These are phyloP conservation scores for Clonostachys sp. DNA, from an alignment of 2,329 filamentous ascomycete species.

Conservation along the genomic window DNA sequence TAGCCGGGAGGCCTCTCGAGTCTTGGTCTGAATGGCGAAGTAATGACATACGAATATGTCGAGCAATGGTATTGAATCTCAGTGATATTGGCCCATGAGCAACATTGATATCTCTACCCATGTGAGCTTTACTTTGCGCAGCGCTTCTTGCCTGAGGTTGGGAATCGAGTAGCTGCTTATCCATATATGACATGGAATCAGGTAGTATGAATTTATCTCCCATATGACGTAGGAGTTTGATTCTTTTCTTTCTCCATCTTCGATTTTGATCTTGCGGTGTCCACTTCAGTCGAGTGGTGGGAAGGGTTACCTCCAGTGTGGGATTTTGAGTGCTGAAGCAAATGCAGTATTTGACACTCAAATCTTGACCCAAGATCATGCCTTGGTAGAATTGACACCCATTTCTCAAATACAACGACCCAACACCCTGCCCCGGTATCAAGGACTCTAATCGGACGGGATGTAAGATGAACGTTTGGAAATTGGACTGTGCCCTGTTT, in stretches of 20 bases:
- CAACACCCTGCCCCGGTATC: constrained; percentile 10
- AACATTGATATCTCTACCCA: too few species aligned
- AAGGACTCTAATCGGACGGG: constrained; percentile 12
- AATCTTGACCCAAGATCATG: constrained; percentile 31
- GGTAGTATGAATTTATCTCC: constrained; percentile 27
- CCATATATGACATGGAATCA: constrained; percentile 21
- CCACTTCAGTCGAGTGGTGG: constrained; percentile 16
- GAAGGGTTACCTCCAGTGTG: constrained; percentile 15
- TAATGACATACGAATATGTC: too few species aligned
- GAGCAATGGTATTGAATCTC: too few species aligned
- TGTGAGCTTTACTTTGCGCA: too few species aligned
- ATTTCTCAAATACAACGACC: constrained; percentile 21
- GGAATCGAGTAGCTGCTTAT: constrained; percentile 6
- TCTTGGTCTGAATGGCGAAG: too few species aligned
- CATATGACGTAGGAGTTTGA: constrained; percentile 17
- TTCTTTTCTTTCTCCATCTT: constrained; percentile 19
- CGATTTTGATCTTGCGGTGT: constrained; percentile 13
- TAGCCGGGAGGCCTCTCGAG: too few species aligned
- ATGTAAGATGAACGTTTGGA: constrained; percentile 9
- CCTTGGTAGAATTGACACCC: constrained; percentile 41
- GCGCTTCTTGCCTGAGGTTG: too few species aligned
- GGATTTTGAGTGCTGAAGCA: constrained; percentile 16
- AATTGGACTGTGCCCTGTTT: background rate
- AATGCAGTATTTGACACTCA: constrained; percentile 35
- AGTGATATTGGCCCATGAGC: too few species aligned